These are phyloP conservation scores for Malus sylvestris DNA, from an alignment of 306 rosid genomes.

Conservation along the genomic window DNA sequence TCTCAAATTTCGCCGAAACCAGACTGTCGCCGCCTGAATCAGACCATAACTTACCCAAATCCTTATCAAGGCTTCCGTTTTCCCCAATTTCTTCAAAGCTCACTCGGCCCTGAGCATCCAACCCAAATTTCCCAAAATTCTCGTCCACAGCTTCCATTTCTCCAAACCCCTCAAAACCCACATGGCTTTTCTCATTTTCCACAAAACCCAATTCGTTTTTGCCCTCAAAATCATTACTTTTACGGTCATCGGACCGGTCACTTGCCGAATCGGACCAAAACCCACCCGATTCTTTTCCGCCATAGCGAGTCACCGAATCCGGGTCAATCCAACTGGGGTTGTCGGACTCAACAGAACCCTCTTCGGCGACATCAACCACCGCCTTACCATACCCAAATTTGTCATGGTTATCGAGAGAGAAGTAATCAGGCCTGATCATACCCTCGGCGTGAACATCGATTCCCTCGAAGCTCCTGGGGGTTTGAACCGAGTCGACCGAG, in stretches of 20 bases:
- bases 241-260: constrained; percentile 48
- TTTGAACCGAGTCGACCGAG: constrained; percentile 7
- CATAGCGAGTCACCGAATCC: constrained; percentile 28
- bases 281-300: constrained; percentile 21
- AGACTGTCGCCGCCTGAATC: constrained; percentile 32
- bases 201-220: constrained; percentile 12
- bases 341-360: constrained; percentile 46
- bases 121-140: constrained; percentile 10
- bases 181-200: background rate
- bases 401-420: constrained; percentile 42
- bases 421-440: constrained; percentile 51
- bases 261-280: constrained; percentile 61
- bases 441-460: constrained; percentile 39
- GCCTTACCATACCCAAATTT: constrained; percentile 7
- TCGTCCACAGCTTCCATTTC: constrained; percentile 6
- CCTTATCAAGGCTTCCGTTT: constrained; percentile 12
- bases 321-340: constrained; percentile 77
- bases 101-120: constrained; percentile 19
- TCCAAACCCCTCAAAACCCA: background rate
- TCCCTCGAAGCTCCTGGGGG: constrained; percentile 14
- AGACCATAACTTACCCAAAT: constrained; percentile 24
- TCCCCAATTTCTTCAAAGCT: constrained; percentile 21
- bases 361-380: constrained; percentile 24
- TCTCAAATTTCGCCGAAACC: constrained; percentile 18
- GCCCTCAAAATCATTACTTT: constrained; percentile 20